Conservation (phyloP, 73 alveolate genomes). For the Paramecium bursaria region DNA sequence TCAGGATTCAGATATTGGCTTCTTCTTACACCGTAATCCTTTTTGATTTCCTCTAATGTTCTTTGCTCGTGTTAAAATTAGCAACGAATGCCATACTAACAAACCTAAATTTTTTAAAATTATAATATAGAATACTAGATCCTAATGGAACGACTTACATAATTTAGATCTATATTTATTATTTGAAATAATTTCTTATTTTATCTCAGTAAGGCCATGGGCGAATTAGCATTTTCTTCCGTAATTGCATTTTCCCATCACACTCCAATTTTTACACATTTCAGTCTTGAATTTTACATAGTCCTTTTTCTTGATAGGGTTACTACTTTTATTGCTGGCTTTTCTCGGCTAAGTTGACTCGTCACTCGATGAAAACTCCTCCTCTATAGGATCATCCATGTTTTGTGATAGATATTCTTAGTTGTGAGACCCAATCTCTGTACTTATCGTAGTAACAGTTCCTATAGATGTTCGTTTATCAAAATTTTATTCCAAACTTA, state of each 20-base stretch:
- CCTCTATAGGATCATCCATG: constrained; percentile 53
- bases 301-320: not conserved
- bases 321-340: not conserved
- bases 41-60: constrained; percentile 76
- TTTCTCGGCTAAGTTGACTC: not conserved
- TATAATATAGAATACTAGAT: not conserved
- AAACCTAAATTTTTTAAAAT: constrained; percentile 71
- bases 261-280: constrained; percentile 95
- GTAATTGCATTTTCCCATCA: constrained; percentile 87
- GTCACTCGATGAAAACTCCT: constrained; percentile 26
- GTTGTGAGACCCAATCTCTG: too few species aligned
- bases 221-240: constrained; percentile 95
- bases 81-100: constrained; percentile 94
- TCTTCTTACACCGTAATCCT: too few species aligned
- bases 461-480: too few species aligned
- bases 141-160: constrained; percentile 84
- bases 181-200: constrained; percentile 74
- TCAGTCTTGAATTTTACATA: constrained; percentile 91
- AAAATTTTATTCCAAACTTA: too few species aligned
- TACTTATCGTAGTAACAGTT: too few species aligned
- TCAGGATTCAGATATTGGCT: not conserved
- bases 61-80: constrained; percentile 91
- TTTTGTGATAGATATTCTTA: too few species aligned
- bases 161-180: constrained; percentile 85
- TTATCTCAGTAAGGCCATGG: constrained; percentile 90